Evolutionary conservation across 2,329 filamentous ascomycete genomes (phyloP).

Genomic region (Macroventuria anomochaeta): DNA sequence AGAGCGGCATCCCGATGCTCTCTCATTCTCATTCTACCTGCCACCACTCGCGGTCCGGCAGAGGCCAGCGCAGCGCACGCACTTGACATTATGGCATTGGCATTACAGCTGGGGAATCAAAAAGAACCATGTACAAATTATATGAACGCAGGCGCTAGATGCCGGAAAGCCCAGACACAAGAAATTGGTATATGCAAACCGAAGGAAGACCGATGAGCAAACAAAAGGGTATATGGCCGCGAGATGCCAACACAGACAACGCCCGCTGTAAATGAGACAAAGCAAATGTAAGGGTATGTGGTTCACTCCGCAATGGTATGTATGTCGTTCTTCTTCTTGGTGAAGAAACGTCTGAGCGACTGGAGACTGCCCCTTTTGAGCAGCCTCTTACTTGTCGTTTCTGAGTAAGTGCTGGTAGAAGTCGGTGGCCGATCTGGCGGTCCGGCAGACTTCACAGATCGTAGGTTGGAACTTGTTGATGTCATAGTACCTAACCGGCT

Average conservation of each 20-base stretch:
- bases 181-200: conserved; percentile 12
- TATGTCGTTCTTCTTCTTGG: conserved; percentile 43
- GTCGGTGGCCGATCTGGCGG: conserved; percentile 37
- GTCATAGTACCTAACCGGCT: conserved; percentile 36
- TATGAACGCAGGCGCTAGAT: conserved; percentile 15
- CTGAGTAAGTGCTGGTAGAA: conserved; percentile 36
- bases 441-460: conserved; percentile 22
- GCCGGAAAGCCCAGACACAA: conserved; percentile 1
- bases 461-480: conserved; percentile 26
- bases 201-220: conserved; percentile 13
- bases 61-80: conserved; percentile 2
- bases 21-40: neutral
- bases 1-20: neutral
- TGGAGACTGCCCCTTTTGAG: conserved; percentile 46
- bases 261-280: conserved; percentile 19
- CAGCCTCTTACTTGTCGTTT: conserved; percentile 26
- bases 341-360: conserved; percentile 46
- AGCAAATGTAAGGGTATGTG: conserved; percentile 23
- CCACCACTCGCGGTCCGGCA: neutral
- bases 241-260: conserved; percentile 20
- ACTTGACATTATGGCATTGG: conserved; percentile 9
- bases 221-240: conserved; percentile 21
- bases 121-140: conserved; percentile 9
- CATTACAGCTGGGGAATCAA: conserved; percentile 4
- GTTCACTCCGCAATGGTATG: conserved; percentile 45